Base-by-base conservation (phyloP, 345 rosid species). In the Syzygium oleosum region DNA sequence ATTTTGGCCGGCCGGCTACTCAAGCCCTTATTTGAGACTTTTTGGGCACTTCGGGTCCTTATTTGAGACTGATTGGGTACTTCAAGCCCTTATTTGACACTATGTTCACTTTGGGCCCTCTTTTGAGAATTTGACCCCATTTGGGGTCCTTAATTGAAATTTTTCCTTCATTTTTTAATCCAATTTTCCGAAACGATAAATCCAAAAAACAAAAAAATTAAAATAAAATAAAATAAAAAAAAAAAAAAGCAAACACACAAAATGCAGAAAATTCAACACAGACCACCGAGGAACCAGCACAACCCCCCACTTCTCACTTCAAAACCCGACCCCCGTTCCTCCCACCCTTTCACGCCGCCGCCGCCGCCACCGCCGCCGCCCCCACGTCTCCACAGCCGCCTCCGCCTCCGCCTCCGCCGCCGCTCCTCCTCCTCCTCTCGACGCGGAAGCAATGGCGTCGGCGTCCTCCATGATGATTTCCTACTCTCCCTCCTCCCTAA, bases 401-500 rank as follows among this genome's bases (percentile, higher is more conserved):
- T 22, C 88, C 84, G 65, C 88, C 84, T 43, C 84, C 63, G 38
- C 55, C 41, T 4, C 43, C 85, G 8, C 41, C 27, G 46, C 88
- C 86, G 65, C 86, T n/a, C 11, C 80, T n/a, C 65, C 31, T 73
- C 27, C 27, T 73, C 49, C 49, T 73, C 83, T 34, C 83, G 12
- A 38, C 83, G 83, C 49, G 10, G 83, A 34, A 73, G 83, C 85
- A 14, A 43, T 31, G 84, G 38, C 73, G 49, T 88, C 85, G 87
- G 87, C 85, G 55, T 68, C 89, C 89, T 55, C 87, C 79, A 17
- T 54, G 6, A 56, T 88, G 84, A n/a, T 77, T 16, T 84, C 55
- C 85, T 38, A 85, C 51, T 43, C 89, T 65, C 85, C 68, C 78
- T 34, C 73, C 43, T 83, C 85, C 12, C 49, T 23, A 31, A 52